Evolutionary conservation across 257 asterid genomes (phyloP).

Genomic region (Solanum bulbocastanum): DNA sequence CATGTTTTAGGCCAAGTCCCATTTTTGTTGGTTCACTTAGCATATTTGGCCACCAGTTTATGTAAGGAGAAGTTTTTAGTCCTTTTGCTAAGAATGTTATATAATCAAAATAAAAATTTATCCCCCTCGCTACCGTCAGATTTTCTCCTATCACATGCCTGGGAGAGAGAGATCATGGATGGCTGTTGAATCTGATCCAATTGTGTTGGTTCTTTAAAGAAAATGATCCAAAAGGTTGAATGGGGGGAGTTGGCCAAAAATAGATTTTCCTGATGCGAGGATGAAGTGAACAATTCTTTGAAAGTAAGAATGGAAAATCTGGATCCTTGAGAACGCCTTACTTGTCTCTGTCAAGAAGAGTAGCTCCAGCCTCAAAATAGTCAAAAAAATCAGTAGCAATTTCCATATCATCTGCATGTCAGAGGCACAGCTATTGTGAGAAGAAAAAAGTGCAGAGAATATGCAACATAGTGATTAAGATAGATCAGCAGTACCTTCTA

Average conservation of each 20-base stretch:
- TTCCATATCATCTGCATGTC: constrained; percentile 94
- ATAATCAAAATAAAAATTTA: neutral
- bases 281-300: neutral
- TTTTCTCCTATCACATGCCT: neutral
- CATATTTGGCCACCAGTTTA: neutral
- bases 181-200: neutral
- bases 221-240: neutral
- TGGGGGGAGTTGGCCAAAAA: neutral
- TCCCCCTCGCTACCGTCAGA: neutral
- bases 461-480: constrained; percentile 2
- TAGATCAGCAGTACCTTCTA: constrained; percentile 59
- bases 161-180: neutral
- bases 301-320: neutral
- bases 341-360: constrained; percentile 89
- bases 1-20: neutral
- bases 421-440: constrained; percentile 7
- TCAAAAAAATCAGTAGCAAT: constrained; percentile 92
- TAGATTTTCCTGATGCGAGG: neutral
- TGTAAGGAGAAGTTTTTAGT: neutral
- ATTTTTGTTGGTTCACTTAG: neutral
- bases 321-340: constrained; percentile 22
- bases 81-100: neutral
- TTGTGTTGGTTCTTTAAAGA: neutral
- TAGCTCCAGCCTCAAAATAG: constrained; percentile 93
- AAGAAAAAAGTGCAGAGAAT: constrained; percentile 13